Conservation (phyloP, 2,329 filamentous ascomycete species). For the Fusarium praegraminearum region DNA sequence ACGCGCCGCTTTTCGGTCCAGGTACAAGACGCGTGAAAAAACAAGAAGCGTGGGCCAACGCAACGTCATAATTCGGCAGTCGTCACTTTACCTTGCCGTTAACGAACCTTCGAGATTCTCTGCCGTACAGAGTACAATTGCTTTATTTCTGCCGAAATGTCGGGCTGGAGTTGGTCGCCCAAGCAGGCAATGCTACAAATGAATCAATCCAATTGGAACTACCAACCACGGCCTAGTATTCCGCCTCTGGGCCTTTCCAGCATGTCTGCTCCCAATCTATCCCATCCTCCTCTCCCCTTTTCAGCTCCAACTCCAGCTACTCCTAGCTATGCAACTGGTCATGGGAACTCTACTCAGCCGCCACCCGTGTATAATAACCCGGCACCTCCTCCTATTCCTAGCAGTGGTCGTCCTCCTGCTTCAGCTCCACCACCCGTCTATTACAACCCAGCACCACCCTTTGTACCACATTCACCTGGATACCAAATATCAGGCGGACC, state of each 20-base stretch:
- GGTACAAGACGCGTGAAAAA: constrained; percentile 7
- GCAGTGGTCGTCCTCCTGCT: not conserved
- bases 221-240: constrained; percentile 6
- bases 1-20: constrained; percentile 1
- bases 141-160: constrained; percentile 16
- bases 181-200: constrained; percentile 35
- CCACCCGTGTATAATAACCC: constrained; percentile 3
- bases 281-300: constrained; percentile 8
- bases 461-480: constrained; percentile 12
- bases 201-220: constrained; percentile 8
- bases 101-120: not conserved
- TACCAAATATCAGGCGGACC: not conserved
- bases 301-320: not conserved
- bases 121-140: not conserved
- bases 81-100: constrained; percentile 2
- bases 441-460: constrained; percentile 25
- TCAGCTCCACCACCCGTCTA: constrained; percentile 9
- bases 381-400: not conserved
- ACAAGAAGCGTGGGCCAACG: constrained; percentile 13
- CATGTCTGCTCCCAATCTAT: constrained; percentile 18
- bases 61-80: constrained; percentile 28
- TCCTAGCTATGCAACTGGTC: not conserved
- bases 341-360: constrained; percentile 4
- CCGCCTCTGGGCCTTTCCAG: constrained; percentile 12
- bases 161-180: constrained; percentile 38